Conservation (phyloP, 345 rosid species). For the Rhizophora apiculata region DNA sequence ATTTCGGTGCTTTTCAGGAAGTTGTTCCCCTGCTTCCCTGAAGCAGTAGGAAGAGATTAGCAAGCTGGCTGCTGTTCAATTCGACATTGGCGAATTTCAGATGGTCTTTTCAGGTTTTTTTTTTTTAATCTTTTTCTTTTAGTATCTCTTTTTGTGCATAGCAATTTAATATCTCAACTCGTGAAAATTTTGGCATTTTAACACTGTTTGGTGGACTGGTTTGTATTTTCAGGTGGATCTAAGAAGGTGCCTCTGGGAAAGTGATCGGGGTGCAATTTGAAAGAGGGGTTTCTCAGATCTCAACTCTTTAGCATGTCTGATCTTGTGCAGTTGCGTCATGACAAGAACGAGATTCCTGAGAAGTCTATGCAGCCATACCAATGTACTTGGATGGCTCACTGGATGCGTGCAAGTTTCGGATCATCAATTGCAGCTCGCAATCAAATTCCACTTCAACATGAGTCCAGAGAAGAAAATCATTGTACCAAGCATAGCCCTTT, state of each 20-base stretch:
- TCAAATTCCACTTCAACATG: slow-evolving; percentile 3
- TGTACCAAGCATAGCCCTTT: slow-evolving; percentile 6
- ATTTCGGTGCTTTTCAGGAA: too few relatives aligned
- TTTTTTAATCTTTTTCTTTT: too few relatives aligned
- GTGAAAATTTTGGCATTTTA: neutral
- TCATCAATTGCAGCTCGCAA: slow-evolving; percentile 16
- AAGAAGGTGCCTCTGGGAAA: slow-evolving; percentile 9
- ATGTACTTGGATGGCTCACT: slow-evolving; percentile 69
- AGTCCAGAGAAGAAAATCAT: slow-evolving; percentile 16
- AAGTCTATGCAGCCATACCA: slow-evolving; percentile 35
- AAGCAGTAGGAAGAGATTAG: too few relatives aligned
- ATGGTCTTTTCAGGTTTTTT: too few relatives aligned
- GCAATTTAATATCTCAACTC: too few relatives aligned
- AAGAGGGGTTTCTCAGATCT: too few relatives aligned
- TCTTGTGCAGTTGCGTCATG: slow-evolving; percentile 24
- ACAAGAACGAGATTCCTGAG: slow-evolving; percentile 21
- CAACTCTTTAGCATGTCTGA: slow-evolving; percentile 37
- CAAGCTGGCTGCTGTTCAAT: too few relatives aligned
- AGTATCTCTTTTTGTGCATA: too few relatives aligned
- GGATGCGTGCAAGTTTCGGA: slow-evolving; percentile 35
- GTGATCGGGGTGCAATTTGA: neutral
- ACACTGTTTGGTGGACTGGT: slow-evolving; percentile 12
- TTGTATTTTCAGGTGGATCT: slow-evolving; percentile 28
- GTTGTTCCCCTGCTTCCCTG: too few relatives aligned
- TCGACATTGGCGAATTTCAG: too few relatives aligned